Percentiles rank a stretch among this genome's conserved stretches.
Conservation (phyloP, 1,139 yeast species). For the Sugiyamaella castrensis region DNA sequence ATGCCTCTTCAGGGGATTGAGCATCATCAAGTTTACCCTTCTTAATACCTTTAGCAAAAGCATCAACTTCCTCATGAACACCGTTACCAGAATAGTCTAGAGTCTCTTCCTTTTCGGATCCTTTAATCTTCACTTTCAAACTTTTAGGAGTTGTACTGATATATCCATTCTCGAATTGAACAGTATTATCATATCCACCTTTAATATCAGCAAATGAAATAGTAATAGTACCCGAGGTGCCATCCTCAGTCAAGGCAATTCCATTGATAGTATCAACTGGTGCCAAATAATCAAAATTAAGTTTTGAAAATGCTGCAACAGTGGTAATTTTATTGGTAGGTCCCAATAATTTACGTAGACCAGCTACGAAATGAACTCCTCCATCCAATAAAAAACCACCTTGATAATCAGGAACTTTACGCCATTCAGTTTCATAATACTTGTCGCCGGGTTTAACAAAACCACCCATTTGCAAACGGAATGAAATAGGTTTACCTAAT, state of each 20-base stretch:
- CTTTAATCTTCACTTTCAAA: constrained; percentile 9
- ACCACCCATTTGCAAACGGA: constrained; percentile 16
- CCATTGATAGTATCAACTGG: constrained; percentile 25
- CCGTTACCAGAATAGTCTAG: constrained; percentile 14
- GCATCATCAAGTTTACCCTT: constrained; percentile 18
- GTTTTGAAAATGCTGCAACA: constrained; percentile 17
- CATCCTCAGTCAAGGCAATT: constrained; percentile 18
- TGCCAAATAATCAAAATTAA: constrained; percentile 17
- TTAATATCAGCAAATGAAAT: constrained; percentile 20
- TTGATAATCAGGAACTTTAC: constrained; percentile 28
- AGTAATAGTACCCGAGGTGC: constrained; percentile 21
- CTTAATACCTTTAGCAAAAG: constrained; percentile 18
- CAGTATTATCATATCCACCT: constrained; percentile 19
- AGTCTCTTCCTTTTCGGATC: constrained; percentile 13
- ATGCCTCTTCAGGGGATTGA: constrained; percentile 21
- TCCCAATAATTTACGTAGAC: constrained; percentile 22
- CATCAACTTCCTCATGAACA: constrained; percentile 19
- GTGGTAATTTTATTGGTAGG: constrained; percentile 17
- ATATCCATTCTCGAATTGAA: constrained; percentile 19
- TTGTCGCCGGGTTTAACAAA: constrained; percentile 18
- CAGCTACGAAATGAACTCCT: constrained; percentile 29
- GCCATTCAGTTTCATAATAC: constrained; percentile 27
- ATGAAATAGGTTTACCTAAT: constrained; percentile 18
- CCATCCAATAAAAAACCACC: constrained; percentile 31
- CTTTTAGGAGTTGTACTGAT: constrained; percentile 14